Percentiles rank a stretch among this genome's conserved stretches.
Evolutionary conservation across 2,329 filamentous ascomycete genomes (phyloP).

Genomic region (Penicillium polonicum): DNA sequence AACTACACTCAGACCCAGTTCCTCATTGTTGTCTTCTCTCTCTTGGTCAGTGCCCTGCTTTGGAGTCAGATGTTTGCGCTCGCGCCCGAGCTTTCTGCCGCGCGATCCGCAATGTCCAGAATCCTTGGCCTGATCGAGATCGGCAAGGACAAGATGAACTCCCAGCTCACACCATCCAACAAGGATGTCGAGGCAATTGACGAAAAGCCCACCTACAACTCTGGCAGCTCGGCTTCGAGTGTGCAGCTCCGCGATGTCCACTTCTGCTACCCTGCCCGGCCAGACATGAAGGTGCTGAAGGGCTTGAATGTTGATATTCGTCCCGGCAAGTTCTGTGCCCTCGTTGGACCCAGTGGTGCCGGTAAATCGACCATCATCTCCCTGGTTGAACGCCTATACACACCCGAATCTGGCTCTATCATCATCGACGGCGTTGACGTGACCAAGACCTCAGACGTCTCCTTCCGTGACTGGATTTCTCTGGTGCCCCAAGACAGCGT

Average conservation of each 20-base stretch:
- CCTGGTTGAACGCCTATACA: conserved; percentile 56
- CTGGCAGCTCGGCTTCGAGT: conserved; percentile 33
- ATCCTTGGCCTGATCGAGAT: conserved; percentile 50
- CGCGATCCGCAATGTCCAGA: conserved; percentile 59
- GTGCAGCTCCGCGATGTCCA: conserved; percentile 60
- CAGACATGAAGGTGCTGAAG: conserved; percentile 59
- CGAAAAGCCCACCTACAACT: conserved; percentile 18
- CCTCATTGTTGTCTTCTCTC: conserved; percentile 69
- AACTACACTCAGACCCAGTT: conserved; percentile 67
- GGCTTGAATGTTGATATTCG: conserved; percentile 56
- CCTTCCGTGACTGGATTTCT: conserved; percentile 47
- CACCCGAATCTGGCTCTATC: conserved; percentile 51
- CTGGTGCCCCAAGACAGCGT: conserved; percentile 51
- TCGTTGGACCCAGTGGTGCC: conserved; percentile 68
- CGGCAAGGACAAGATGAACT: conserved; percentile 35
- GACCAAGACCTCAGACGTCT: conserved; percentile 36
- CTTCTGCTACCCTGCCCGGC: conserved; percentile 66
- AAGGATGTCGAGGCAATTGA: conserved; percentile 25
- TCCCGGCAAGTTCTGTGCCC: conserved; percentile 44
- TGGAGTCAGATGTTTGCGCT: conserved; percentile 74
- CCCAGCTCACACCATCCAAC: conserved; percentile 1
- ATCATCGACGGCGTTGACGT: conserved; percentile 54
- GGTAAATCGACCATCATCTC: conserved; percentile 68
- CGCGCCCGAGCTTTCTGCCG: conserved; percentile 70
- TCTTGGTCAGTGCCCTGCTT: conserved; percentile 70